Conservation (phyloP, 2,329 filamentous ascomycete genomes). For the Epichloe bromicola region DNA sequence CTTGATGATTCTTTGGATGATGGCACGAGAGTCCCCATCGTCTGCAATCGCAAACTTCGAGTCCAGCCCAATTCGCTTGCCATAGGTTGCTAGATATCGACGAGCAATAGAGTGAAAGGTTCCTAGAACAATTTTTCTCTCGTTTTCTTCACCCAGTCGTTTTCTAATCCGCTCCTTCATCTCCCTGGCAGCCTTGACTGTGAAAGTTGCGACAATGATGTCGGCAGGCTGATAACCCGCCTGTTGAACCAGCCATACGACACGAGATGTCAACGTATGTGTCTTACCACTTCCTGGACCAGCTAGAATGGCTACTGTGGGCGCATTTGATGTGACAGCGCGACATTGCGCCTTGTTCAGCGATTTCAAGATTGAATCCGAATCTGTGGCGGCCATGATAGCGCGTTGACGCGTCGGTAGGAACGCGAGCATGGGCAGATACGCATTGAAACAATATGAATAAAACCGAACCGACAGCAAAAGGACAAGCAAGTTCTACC, state of each 20-base stretch:
- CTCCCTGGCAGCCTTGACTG: conserved; percentile 83
- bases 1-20: conserved; percentile 74
- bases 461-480: not conserved
- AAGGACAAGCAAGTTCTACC: not conserved
- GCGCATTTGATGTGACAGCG: conserved; percentile 38
- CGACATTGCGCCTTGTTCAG: conserved; percentile 43
- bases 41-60: conserved; percentile 88
- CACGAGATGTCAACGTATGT: conserved; percentile 83
- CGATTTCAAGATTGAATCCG: conserved; percentile 28
- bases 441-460: not conserved
- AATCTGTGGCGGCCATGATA: conserved; percentile 17
- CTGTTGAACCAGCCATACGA: conserved; percentile 73
- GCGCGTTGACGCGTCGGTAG: conserved; percentile 9
- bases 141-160: conserved; percentile 64
- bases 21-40: conserved; percentile 62
- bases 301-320: conserved; percentile 52
- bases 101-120: conserved; percentile 92
- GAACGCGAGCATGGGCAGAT: conserved; percentile 1
- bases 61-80: conserved; percentile 66
- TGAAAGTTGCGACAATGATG: conserved; percentile 92
- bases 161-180: conserved; percentile 82
- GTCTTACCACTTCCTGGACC: conserved; percentile 75
- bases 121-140: conserved; percentile 69
- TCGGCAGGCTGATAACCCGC: conserved; percentile 66
- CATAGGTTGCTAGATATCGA: conserved; percentile 73